phyloP scores from a whole-genome alignment of 106 monocot species.

The Allium sativum region DNA sequence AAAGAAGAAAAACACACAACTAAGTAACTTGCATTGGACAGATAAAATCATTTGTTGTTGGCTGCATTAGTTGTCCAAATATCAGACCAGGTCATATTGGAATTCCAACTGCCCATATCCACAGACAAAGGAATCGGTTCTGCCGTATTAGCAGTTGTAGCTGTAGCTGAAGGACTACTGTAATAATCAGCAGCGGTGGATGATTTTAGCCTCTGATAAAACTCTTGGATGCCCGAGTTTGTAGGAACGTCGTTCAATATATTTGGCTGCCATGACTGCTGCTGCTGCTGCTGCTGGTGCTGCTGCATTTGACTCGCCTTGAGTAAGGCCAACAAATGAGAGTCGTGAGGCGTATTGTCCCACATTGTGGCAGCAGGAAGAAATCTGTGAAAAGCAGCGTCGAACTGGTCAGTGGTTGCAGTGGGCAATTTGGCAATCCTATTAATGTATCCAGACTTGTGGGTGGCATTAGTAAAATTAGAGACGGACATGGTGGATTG shows the following conservation, averaged over 20 bases:
- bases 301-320: constrained; percentile 7
- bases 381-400: not conserved
- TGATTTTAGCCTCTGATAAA: constrained; percentile 24
- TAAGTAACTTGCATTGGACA: not conserved
- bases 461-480: not conserved
- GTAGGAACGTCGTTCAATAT: constrained; percentile 16
- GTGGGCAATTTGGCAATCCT: not conserved
- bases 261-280: constrained; percentile 7
- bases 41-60: not conserved
- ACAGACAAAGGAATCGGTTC: constrained; percentile 15
- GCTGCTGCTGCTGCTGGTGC: constrained; percentile 7
- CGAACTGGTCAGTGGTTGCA: not conserved
- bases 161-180: not conserved
- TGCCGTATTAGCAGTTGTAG: constrained; percentile 6
- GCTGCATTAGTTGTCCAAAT: constrained; percentile 21
- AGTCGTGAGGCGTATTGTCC: constrained; percentile 11
- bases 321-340: constrained; percentile 20
- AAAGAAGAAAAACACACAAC: not conserved
- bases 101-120: constrained; percentile 37
- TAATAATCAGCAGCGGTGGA: constrained; percentile 4
- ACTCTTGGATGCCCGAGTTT: constrained; percentile 29
- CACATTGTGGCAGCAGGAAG: constrained; percentile 4
- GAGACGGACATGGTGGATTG: not conserved
- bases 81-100: constrained; percentile 24
- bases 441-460: not conserved